Conservation (phyloP, 2,329 filamentous ascomycete genomes). For the Anthostomella pinea region DNA sequence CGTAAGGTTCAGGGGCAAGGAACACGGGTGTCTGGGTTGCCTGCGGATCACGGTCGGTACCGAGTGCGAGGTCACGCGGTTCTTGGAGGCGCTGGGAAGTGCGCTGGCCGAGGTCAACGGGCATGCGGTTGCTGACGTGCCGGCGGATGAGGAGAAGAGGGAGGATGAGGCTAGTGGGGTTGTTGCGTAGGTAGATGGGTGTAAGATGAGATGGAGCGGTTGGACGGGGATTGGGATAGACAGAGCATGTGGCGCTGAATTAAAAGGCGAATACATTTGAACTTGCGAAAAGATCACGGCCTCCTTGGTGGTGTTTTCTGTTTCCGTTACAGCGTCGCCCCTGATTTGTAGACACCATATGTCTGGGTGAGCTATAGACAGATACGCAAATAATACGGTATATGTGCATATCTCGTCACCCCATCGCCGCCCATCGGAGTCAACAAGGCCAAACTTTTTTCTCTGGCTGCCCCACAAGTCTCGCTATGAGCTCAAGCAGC, state of each 20-base stretch:
- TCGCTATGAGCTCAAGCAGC: too few species aligned
- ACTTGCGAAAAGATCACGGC: too few species aligned
- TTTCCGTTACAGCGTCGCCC: too few species aligned
- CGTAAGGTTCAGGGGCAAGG: constrained; percentile 89
- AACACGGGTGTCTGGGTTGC: constrained; percentile 84
- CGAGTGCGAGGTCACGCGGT: constrained; percentile 76
- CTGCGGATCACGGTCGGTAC: constrained; percentile 91
- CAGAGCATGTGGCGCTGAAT: neutral
- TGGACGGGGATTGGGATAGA: too few species aligned
- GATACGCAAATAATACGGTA: too few species aligned
- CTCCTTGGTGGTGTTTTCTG: too few species aligned
- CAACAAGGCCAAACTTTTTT: too few species aligned
- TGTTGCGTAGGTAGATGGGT: constrained; percentile 33
- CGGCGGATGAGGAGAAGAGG: constrained; percentile 34
- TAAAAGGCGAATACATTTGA: neutral
- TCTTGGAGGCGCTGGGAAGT: constrained; percentile 65
- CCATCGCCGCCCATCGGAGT: too few species aligned
- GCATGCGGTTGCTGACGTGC: constrained; percentile 10
- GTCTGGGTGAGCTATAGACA: too few species aligned
- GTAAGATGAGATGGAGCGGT: too few species aligned
- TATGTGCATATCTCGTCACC: too few species aligned
- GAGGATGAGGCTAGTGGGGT: constrained; percentile 36
- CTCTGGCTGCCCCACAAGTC: too few species aligned
- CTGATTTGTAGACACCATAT: neutral
- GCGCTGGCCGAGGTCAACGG: constrained; percentile 46